Evolutionary conservation across 108 stramenopile species (phyloP).

Genomic region (Pseudonitzschia multiseries): DNA sequence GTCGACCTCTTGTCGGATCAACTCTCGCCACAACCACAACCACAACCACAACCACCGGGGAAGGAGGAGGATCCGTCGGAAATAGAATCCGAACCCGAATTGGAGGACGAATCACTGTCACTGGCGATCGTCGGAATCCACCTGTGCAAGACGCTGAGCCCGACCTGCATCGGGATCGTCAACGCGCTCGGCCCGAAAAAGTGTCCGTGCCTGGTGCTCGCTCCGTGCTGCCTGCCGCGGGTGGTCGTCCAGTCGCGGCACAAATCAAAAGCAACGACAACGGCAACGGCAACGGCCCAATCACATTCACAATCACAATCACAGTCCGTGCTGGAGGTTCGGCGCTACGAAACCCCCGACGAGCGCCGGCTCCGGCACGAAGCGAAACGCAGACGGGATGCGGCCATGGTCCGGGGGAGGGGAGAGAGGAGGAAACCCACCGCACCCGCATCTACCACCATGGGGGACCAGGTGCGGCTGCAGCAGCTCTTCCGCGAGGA

Average conservation of each 20-base stretch:
- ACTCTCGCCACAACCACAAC: not conserved
- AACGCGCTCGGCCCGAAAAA: constrained; percentile 41
- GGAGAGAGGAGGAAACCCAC: not conserved
- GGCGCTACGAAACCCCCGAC: not conserved
- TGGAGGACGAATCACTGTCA: no score
- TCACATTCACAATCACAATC: not conserved
- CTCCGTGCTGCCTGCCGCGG: constrained; percentile 52
- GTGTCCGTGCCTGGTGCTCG: constrained; percentile 36
- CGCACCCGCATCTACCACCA: not conserved
- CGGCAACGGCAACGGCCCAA: constrained; percentile 13
- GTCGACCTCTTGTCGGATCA: constrained; percentile 20
- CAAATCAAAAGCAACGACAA: constrained; percentile 20
- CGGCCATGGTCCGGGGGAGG: constrained; percentile 1
- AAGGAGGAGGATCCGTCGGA: no score
- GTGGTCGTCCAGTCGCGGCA: constrained; percentile 6
- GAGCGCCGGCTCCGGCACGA: not conserved
- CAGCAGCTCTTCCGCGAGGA: not conserved
- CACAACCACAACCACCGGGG: no score
- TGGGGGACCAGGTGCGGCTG: not conserved
- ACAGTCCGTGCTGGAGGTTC: not conserved
- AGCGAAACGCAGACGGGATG: not conserved
- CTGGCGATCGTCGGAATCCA: constrained; percentile 50
- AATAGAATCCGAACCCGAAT: no score
- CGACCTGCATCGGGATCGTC: constrained; percentile 37
- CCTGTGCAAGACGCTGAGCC: constrained; percentile 45